Evolutionary conservation across 345 rosid genomes (phyloP).

Genomic region (Mercurialis annua): DNA sequence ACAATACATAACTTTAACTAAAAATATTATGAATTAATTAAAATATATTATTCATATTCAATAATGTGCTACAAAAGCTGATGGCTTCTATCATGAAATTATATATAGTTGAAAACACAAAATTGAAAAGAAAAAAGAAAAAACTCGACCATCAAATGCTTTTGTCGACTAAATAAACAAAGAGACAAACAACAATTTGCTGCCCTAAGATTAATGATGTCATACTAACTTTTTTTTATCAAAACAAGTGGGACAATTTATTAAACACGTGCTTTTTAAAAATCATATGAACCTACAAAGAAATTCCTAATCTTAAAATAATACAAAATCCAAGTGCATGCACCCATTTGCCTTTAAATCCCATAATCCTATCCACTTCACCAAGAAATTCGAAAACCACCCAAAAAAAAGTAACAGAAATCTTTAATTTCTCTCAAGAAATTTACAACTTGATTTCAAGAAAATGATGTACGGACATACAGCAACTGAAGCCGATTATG

Average conservation of each 20-base stretch:
- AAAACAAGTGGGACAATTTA: no score
- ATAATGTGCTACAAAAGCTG: no score
- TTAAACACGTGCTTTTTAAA: conserved; percentile 10
- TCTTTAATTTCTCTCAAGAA: background rate
- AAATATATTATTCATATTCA: no score
- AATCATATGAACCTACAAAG: conserved; percentile 15
- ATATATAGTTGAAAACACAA: no score
- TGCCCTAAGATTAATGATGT: conserved; percentile 1
- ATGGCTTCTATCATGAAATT: no score
- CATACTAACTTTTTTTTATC: background rate
- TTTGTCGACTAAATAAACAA: background rate
- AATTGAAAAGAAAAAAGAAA: background rate
- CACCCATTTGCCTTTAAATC: conserved; percentile 29
- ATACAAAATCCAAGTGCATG: conserved; percentile 25
- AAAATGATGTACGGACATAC: conserved; percentile 39
- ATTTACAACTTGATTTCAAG: background rate
- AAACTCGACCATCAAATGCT: no score
- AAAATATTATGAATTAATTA: no score
- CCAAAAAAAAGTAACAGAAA: no score
- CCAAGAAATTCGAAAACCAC: background rate
- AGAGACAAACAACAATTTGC: conserved; percentile 20
- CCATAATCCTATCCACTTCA: background rate
- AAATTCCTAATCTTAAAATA: background rate
- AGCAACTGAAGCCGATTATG: conserved; percentile 42
- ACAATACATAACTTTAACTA: no score